Evolutionary conservation across 768 basidiomycete genomes (phyloP), one percentile per base, ranked within the genome.

Genomic region (Pleurotus ostreatus): DNA sequence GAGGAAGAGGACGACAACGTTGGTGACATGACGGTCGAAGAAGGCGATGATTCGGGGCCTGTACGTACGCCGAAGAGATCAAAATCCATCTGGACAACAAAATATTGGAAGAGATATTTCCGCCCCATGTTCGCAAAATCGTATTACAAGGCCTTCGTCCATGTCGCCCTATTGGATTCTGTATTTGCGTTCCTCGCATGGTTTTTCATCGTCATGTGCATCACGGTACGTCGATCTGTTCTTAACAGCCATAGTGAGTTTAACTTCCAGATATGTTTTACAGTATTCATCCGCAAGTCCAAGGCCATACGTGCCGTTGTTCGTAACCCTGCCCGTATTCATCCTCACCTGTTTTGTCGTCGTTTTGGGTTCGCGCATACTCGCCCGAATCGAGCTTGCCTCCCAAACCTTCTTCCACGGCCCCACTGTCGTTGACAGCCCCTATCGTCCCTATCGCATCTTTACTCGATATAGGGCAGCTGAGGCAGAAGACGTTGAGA

Each of bases 301-400:
- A 8, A 30, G 26, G 5, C 26, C 26, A 7, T 30, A 30, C 26
- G 9, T 7, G 6, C 8, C 26, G 26, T 77, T 89, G 11, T 78
- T 92, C n/a, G 76, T 92, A 62, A 84, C 87, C 0, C 76, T 92
- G 3, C 89, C 89, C 1, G 70, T 92, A 9, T 90, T 89, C 11
- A 84, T 86, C 2, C 70, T 91, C 6, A 70, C 91, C 16, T 90
- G 88, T 67, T 92, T 90, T 69, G 75, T 89, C 49, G 77, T 89
- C 67, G 74, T 92, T 5, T 67, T 92, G 9, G 89, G 88, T 9
- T 89, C 89, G 5, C 75, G 89, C 25, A 65, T 72, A 1, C 86
- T 92, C 58, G 76, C 90, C 5, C 72, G 87, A 59, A 84, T 81
- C 57, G 89, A 92, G 79, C 80, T 91, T 23, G 74, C 78, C 4